phyloP scores from a whole-genome alignment of 73 alveolate genomes.

The Stentor coeruleus region DNA sequence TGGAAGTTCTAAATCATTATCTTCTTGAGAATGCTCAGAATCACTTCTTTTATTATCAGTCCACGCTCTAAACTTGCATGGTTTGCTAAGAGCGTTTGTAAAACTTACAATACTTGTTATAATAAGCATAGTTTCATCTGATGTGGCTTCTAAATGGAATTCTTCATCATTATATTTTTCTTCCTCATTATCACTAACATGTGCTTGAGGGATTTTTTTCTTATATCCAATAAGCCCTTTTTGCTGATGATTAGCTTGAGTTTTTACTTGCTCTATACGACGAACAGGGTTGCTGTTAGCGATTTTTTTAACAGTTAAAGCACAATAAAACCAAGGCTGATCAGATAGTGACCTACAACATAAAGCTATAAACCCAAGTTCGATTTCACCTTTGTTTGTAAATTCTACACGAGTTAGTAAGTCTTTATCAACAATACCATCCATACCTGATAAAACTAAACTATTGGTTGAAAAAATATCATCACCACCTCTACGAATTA shows the following conservation, averaged over 20 bases:
- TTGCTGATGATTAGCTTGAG: neutral
- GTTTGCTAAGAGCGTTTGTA: conserved; percentile 15
- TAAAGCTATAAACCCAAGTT: conserved; percentile 12
- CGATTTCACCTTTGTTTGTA: conserved; percentile 10
- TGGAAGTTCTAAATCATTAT: neutral
- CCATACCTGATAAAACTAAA: neutral
- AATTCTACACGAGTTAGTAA: neutral
- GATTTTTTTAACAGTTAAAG: conserved; percentile 12
- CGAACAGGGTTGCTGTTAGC: conserved; percentile 6
- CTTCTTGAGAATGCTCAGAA: neutral
- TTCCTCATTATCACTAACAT: neutral
- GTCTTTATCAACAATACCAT: neutral
- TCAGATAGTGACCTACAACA: neutral
- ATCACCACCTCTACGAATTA: neutral
- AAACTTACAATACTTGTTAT: conserved; percentile 15
- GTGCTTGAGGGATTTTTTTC: neutral
- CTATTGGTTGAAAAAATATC: neutral
- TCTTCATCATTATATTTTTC: neutral
- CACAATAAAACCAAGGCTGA: neutral
- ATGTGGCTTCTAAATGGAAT: neutral
- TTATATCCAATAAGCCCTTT: neutral
- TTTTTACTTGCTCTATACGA: neutral
- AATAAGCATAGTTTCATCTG: neutral
- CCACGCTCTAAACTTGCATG: neutral
- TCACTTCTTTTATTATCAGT: neutral